Base-by-base conservation (phyloP, 805 yeast genomes). In the Tetrapisispora fleetii region DNA sequence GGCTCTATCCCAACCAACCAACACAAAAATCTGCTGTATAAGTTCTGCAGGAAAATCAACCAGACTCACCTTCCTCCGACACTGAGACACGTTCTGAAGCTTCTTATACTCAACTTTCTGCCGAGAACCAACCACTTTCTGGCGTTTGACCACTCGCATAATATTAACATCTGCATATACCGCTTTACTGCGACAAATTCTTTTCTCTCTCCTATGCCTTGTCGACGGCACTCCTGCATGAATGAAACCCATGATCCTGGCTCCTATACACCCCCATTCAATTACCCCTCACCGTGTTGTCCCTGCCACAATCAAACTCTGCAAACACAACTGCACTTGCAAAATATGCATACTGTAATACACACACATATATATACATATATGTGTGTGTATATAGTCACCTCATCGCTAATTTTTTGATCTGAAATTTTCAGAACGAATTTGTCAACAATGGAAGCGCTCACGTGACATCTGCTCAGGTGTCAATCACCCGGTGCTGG, bases 11-110 rank as follows among this genome's bases (percentile, higher is more conserved):
- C 45, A 48, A 9, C 37, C 38, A n/a, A 50, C 24, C 10, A 48
- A 41, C 4, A 53, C 24, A 33, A 51, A 56, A 16, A 56, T 53
- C 11, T 30, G 30, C 45, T 54, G 55, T 4, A 56, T 33, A 6
- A 56, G 21, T 37, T 56, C 59, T 11, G 37, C 14, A 1, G 59
- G 59, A 1, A 56, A 21, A 38, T 47, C 49, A 6, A 5, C 9
- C 4, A 46, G 28, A 9, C 16, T 40, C n/a, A n/a, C 24, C 5
- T 17, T n/a, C 17, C 16, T 40, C 8, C 28, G 14, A 27, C 10
- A 14, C 5, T n/a, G 9, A 2, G n/a, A 4, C 18, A 9, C 3
- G n/a, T 32, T 19, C 45, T 2, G 3, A 6, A 35, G 36, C 40
- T 21, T 39, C 13, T 30, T 19, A 18, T 27, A 10, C 8, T 45